Evolutionary conservation across 1,139 yeast genomes (phyloP).

Genomic region (Pichia sorboxylosa): DNA sequence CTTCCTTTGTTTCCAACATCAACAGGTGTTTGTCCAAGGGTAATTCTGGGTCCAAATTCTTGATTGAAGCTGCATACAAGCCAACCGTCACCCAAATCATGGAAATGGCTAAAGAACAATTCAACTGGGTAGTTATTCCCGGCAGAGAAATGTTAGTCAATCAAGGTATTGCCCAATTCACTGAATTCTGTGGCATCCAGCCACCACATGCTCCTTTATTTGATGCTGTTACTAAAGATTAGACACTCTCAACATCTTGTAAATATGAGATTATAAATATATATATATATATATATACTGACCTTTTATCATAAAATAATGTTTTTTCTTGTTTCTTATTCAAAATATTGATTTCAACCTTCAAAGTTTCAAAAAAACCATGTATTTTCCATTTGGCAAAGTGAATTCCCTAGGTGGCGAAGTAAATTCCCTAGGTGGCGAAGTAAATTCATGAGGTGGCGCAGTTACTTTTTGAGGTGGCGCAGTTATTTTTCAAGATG

Average conservation of each 20-base stretch:
- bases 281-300: too few relatives aligned
- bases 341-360: too few relatives aligned
- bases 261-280: too few relatives aligned
- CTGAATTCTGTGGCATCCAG: constrained; percentile 58
- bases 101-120: constrained; percentile 53
- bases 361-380: neutral
- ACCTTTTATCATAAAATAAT: too few relatives aligned
- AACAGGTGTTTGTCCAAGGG: constrained; percentile 38
- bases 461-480: neutral
- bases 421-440: neutral
- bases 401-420: neutral
- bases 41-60: constrained; percentile 32
- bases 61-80: constrained; percentile 89
- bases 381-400: neutral
- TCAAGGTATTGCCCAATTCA: constrained; percentile 85
- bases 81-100: constrained; percentile 79
- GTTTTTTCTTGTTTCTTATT: too few relatives aligned
- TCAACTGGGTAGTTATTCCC: constrained; percentile 61
- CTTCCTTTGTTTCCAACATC: constrained; percentile 31
- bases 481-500: neutral
- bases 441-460: neutral
- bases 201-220: constrained; percentile 54
- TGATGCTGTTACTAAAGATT: constrained; percentile 38
- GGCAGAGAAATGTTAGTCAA: constrained; percentile 87
- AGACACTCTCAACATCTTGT: neutral